phyloP scores from a whole-genome alignment of 2,329 filamentous ascomycete species.

The Cadophora sp. region DNA sequence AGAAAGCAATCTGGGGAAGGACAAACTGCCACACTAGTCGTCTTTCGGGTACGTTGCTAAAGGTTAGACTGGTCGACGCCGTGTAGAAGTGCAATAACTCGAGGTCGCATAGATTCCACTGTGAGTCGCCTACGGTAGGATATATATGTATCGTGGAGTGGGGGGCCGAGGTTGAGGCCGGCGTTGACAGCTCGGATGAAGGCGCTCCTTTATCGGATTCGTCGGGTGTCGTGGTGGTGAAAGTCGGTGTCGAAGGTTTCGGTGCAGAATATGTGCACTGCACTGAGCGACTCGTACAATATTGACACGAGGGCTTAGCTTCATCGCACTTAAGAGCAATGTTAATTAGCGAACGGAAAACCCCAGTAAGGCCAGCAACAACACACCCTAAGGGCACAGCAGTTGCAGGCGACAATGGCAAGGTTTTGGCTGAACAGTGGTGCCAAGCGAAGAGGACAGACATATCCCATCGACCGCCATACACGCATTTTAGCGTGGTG shows the following conservation, averaged over 20 bases:
- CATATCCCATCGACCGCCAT: too few species aligned
- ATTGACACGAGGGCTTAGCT: slow-evolving; percentile 28
- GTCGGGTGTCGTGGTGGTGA: too few species aligned
- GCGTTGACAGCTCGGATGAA: neutral
- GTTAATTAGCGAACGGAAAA: neutral
- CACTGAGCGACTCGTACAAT: slow-evolving; percentile 30
- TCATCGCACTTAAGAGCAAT: slow-evolving; percentile 33
- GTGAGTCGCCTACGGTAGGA: neutral
- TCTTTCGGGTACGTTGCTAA: slow-evolving; percentile 17
- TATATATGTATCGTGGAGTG: too few species aligned
- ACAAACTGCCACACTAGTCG: slow-evolving; percentile 27
- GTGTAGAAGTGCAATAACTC: slow-evolving; percentile 35
- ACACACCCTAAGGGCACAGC: too few species aligned
- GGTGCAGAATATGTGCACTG: slow-evolving; percentile 22
- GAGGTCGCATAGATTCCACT: slow-evolving; percentile 24
- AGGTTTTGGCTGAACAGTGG: too few species aligned
- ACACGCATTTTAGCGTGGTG: too few species aligned
- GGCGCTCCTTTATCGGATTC: too few species aligned
- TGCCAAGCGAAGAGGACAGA: too few species aligned
- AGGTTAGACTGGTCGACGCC: slow-evolving; percentile 27
- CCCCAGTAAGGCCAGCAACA: too few species aligned
- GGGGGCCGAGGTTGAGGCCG: neutral
- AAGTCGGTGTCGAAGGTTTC: neutral
- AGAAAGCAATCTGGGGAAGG: slow-evolving; percentile 30
- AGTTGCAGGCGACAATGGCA: too few species aligned